These are phyloP conservation scores for Nemophila menziesii DNA, from an alignment of 257 asterid species.

Conservation along the genomic window DNA sequence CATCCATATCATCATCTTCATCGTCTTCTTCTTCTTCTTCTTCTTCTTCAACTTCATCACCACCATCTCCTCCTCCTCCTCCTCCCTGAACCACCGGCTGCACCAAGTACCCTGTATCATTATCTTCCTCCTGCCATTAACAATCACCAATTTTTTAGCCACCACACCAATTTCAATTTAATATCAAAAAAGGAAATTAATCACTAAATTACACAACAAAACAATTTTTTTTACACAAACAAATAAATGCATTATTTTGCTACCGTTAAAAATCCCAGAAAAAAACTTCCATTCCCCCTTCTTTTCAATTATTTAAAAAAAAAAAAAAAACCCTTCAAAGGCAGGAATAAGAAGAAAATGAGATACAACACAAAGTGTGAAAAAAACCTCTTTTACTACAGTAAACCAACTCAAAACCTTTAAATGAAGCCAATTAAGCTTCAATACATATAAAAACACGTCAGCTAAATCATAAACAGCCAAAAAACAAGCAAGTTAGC, in stretches of 20 bases:
- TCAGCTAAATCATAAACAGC: no score
- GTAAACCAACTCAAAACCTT: no score
- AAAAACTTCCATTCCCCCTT: not conserved
- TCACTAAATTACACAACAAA: not conserved
- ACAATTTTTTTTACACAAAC: not conserved
- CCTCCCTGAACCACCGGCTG: conserved; percentile 62
- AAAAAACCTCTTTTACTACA: no score
- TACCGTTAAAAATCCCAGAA: not conserved
- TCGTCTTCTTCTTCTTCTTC: conserved; percentile 43
- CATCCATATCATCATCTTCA: conserved; percentile 34
- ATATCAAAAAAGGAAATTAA: no score
- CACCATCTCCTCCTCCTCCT: conserved; percentile 34
- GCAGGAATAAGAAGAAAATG: no score
- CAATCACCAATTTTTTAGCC: not conserved
- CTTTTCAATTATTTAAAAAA: no score
- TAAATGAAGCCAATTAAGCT: no score
- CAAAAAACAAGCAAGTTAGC: no score
- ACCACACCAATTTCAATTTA: not conserved
- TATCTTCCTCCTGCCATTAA: conserved; percentile 64
- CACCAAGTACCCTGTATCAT: conserved; percentile 48
- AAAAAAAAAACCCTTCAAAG: no score
- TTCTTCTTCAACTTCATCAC: conserved; percentile 28
- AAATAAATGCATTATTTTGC: not conserved
- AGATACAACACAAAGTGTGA: no score
- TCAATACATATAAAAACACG: no score